Conservation (phyloP, 805 yeast genomes). For the Candida argentea region DNA sequence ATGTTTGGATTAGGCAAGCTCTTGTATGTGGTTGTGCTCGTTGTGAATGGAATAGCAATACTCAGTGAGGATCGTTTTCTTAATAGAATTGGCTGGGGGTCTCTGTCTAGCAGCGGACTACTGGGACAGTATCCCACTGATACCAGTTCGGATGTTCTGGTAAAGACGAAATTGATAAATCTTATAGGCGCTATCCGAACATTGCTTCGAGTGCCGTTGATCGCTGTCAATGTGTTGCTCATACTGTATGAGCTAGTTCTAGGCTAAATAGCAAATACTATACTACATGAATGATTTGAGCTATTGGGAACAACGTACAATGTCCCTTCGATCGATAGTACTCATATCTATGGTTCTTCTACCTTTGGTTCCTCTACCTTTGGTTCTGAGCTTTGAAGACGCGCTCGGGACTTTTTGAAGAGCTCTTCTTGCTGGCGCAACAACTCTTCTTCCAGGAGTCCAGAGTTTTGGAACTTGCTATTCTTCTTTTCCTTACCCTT, state of each 20-base stretch:
- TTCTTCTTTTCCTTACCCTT: constrained; percentile 86
- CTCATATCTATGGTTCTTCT: constrained; percentile 1
- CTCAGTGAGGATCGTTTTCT: constrained; percentile 73
- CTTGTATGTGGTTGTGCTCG: constrained; percentile 44
- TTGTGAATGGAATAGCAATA: constrained; percentile 68
- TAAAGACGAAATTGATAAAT: constrained; percentile 51
- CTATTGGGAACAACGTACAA: too few relatives aligned
- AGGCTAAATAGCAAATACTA: constrained; percentile 31
- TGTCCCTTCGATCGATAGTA: background rate
- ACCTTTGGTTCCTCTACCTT: constrained; percentile 6
- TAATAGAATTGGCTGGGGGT: constrained; percentile 42
- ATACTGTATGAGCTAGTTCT: constrained; percentile 60
- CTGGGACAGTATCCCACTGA: constrained; percentile 13
- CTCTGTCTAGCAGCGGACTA: constrained; percentile 6
- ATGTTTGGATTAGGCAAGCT: constrained; percentile 57
- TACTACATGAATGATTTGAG: too few relatives aligned
- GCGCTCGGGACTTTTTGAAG: constrained; percentile 66
- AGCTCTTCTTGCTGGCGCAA: constrained; percentile 87
- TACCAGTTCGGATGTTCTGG: constrained; percentile 35
- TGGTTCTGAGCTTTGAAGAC: constrained; percentile 33
- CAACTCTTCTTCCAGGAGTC: constrained; percentile 85
- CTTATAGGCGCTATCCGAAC: constrained; percentile 70
- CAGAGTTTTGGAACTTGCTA: constrained; percentile 88
- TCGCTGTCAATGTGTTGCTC: constrained; percentile 54
- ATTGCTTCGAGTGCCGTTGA: constrained; percentile 63